These are phyloP conservation scores for Colletotrichum sp. DNA, from an alignment of 2,329 filamentous ascomycete genomes.

Conservation along the genomic window DNA sequence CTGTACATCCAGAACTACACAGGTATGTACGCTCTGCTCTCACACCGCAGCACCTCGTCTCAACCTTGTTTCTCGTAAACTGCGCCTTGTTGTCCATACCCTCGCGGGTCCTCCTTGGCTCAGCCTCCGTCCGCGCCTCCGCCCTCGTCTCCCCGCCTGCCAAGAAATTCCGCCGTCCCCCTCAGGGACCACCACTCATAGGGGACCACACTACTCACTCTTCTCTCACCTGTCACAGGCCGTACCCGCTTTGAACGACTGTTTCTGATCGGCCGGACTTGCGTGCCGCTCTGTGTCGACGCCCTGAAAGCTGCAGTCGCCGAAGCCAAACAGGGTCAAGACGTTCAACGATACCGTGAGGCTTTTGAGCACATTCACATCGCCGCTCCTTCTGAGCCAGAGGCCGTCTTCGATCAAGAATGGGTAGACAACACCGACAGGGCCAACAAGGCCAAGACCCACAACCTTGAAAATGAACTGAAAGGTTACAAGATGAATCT, in stretches of 20 bases:
- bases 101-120: background rate
- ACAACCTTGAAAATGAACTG: constrained; percentile 82
- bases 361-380: constrained; percentile 69
- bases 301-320: constrained; percentile 78
- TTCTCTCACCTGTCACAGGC: constrained; percentile 52
- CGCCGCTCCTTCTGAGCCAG: constrained; percentile 69
- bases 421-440: constrained; percentile 77
- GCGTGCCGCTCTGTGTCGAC: constrained; percentile 76
- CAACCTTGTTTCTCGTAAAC: constrained; percentile 10
- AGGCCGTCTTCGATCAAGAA: constrained; percentile 69
- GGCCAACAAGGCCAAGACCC: constrained; percentile 71
- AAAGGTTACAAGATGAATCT: constrained; percentile 96
- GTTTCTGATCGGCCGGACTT: constrained; percentile 79
- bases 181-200: background rate
- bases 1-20: constrained; percentile 89
- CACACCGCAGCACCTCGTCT: background rate
- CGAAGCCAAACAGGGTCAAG: constrained; percentile 78
- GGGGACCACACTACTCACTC: background rate
- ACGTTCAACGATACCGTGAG: constrained; percentile 74
- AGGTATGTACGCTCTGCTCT: constrained; percentile 55
- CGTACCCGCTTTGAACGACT: constrained; percentile 83
- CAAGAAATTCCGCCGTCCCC: constrained; percentile 3
- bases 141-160: constrained; percentile 4
- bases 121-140: constrained; percentile 7
- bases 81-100: constrained; percentile 2